These are phyloP conservation scores for Cyberlindnera maclurae DNA, from an alignment of 805 yeast genomes.

Conservation along the genomic window DNA sequence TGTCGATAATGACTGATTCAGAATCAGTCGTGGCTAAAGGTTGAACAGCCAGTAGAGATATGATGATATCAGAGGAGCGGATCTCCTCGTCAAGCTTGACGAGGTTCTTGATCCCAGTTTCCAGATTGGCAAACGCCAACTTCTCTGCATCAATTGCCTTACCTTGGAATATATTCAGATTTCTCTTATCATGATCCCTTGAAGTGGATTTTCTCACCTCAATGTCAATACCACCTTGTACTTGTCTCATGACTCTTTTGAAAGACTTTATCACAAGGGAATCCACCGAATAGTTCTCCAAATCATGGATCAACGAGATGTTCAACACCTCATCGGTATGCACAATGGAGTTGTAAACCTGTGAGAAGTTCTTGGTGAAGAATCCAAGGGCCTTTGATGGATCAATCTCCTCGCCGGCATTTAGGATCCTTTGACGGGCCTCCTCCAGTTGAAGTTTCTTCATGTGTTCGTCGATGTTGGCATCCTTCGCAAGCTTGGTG, in stretches of 20 bases:
- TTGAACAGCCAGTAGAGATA: slow-evolving; percentile 59
- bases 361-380: slow-evolving; percentile 14
- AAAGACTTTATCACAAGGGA: slow-evolving; percentile 46
- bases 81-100: slow-evolving; percentile 17
- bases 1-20: slow-evolving; percentile 31
- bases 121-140: slow-evolving; percentile 80
- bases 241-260: slow-evolving; percentile 60
- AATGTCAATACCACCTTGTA: slow-evolving; percentile 68
- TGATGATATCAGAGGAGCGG: slow-evolving; percentile 52
- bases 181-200: slow-evolving; percentile 24
- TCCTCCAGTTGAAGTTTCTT: slow-evolving; percentile 25
- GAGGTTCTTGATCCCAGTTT: slow-evolving; percentile 49
- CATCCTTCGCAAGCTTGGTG: slow-evolving; percentile 25
- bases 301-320: slow-evolving; percentile 62
- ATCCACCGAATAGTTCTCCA: slow-evolving; percentile 46
- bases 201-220: slow-evolving; percentile 32
- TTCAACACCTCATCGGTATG: slow-evolving; percentile 46
- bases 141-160: slow-evolving; percentile 80
- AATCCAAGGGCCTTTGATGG: slow-evolving; percentile 22
- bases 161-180: slow-evolving; percentile 69
- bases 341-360: slow-evolving; percentile 27
- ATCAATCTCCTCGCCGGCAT: slow-evolving; percentile 13
- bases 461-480: slow-evolving; percentile 22
- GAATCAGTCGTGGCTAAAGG: slow-evolving; percentile 24
- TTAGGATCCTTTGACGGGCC: slow-evolving; percentile 20